Conservation (phyloP, 2,329 filamentous ascomycete species). For the Microsporum canis region DNA sequence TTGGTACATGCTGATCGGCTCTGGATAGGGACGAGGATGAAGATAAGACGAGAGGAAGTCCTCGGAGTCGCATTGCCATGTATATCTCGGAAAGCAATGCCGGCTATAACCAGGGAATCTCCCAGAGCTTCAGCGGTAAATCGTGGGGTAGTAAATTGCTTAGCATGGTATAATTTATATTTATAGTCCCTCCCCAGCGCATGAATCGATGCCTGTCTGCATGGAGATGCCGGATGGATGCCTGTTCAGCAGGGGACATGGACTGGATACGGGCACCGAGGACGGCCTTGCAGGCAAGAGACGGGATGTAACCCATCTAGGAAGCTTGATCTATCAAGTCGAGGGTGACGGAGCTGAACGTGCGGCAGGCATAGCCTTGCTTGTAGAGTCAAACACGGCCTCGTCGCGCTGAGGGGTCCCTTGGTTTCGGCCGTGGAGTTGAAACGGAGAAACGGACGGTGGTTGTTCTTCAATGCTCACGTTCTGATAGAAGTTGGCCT, state of each 20-base stretch:
- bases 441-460: not conserved
- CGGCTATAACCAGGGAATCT: not conserved
- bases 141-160: not conserved
- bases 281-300: not conserved
- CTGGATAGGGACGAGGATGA: not conserved
- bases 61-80: constrained; percentile 48
- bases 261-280: not conserved
- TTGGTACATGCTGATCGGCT: not conserved
- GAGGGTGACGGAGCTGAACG: not conserved
- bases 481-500: too few relatives aligned
- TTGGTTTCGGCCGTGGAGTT: not conserved
- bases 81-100: not conserved
- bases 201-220: not conserved
- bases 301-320: not conserved
- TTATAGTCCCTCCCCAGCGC: not conserved
- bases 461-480: not conserved
- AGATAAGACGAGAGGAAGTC: constrained; percentile 36
- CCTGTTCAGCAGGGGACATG: not conserved
- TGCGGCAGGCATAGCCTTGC: not conserved
- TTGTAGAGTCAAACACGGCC: not conserved
- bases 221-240: not conserved
- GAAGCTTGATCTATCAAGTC: not conserved
- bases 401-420: not conserved
- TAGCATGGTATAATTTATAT: not conserved
- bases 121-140: not conserved